Conservation (phyloP, 83 land plant genomes). For the Picea engelmannii region DNA sequence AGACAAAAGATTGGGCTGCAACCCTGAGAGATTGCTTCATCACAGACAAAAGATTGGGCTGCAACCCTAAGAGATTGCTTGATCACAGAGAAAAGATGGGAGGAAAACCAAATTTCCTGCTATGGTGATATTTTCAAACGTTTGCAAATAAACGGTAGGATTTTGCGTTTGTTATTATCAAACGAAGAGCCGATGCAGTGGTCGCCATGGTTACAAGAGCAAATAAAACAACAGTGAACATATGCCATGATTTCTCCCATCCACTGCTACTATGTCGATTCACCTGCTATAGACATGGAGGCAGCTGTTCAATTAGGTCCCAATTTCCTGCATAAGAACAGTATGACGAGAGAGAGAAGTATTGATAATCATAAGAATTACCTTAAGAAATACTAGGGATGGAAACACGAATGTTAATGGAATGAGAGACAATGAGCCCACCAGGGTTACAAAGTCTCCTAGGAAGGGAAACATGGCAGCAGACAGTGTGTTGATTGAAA, state of each 20-base stretch:
- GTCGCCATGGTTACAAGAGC: constrained; percentile 25
- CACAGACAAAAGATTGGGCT: too few species aligned
- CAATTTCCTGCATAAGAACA: background rate
- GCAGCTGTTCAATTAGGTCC: background rate
- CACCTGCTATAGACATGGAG: constrained; percentile 16
- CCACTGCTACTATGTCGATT: constrained; percentile 11
- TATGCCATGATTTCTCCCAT: constrained; percentile 29
- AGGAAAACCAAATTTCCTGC: too few species aligned
- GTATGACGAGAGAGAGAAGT: background rate
- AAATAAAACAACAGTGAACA: constrained; percentile 25
- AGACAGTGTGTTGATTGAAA: constrained; percentile 27
- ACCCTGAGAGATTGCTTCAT: too few species aligned
- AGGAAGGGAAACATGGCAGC: constrained; percentile 55
- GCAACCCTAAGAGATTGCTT: too few species aligned
- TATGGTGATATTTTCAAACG: constrained; percentile 11
- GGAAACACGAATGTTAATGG: constrained; percentile 48
- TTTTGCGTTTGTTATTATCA: constrained; percentile 26
- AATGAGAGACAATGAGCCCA: constrained; percentile 39
- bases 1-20: too few species aligned
- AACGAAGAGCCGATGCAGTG: constrained; percentile 24
- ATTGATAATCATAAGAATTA: background rate
- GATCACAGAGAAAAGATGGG: too few species aligned
- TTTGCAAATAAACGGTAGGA: constrained; percentile 37
- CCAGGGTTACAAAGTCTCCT: constrained; percentile 45
- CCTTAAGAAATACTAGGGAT: constrained; percentile 43